Conservation (phyloP, 2,329 filamentous ascomycete species). For the Dactylellina sp. region DNA sequence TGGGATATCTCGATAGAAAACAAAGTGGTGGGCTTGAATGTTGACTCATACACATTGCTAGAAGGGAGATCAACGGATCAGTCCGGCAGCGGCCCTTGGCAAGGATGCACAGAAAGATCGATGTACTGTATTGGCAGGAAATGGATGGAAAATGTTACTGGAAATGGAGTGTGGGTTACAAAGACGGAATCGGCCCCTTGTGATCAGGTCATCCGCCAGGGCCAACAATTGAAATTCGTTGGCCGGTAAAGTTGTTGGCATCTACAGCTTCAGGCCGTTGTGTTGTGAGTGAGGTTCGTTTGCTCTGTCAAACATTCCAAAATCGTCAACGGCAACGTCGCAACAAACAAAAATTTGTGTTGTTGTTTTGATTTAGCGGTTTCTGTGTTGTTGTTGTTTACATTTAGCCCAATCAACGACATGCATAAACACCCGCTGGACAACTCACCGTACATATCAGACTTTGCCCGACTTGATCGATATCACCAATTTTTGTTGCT, state of each 20-base stretch:
- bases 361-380: conserved; percentile 47
- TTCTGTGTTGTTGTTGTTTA: conserved; percentile 52
- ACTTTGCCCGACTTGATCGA: conserved; percentile 19
- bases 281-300: conserved; percentile 35
- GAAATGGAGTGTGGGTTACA: background rate
- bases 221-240: no score
- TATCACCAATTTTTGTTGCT: conserved; percentile 20
- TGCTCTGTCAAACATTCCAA: conserved; percentile 35
- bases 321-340: conserved; percentile 23
- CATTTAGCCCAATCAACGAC: conserved; percentile 44
- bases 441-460: conserved; percentile 47
- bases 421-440: conserved; percentile 29
- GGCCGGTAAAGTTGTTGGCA: no score
- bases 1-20: background rate
- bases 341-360: conserved; percentile 5
- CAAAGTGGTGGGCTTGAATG: background rate
- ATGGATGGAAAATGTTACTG: background rate
- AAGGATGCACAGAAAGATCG: background rate
- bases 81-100: conserved; percentile 4
- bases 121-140: background rate
- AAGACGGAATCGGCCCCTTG: conserved; percentile 15
- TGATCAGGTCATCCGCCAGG: conserved; percentile 37
- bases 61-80: background rate
- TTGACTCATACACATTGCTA: conserved; percentile 38
- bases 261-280: background rate